These are phyloP conservation scores for Oryza coarctata DNA, from an alignment of 176 grass and related monocot species.

Conservation along the genomic window DNA sequence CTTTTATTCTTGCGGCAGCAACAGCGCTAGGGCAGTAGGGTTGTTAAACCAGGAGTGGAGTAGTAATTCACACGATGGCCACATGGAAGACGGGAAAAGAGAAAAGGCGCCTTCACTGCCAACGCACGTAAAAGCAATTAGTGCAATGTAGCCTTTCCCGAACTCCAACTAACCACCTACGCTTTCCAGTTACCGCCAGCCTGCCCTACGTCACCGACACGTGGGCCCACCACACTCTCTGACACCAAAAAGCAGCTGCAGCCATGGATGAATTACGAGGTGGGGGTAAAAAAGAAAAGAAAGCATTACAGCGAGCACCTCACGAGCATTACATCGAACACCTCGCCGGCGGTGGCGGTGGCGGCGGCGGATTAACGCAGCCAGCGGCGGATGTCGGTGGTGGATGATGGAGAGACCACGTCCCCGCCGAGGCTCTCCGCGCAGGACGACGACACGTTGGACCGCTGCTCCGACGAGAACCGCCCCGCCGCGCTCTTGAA, in stretches of 20 bases:
- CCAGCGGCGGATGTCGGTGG: conserved; percentile 79
- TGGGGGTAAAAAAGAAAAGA: background rate
- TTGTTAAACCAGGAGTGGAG: background rate
- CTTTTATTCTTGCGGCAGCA: background rate
- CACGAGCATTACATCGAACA: background rate
- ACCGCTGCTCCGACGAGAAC: conserved; percentile 72
- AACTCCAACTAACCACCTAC: conserved; percentile 6
- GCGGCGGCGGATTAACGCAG: conserved; percentile 43
- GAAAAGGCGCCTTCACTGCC: background rate
- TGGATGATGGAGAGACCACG: conserved; percentile 69
- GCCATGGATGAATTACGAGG: conserved; percentile 5
- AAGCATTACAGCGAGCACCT: background rate
- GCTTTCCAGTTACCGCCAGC: conserved; percentile 37
- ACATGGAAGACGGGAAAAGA: conserved; percentile 18
- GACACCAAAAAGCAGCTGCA: conserved; percentile 8
- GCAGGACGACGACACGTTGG: conserved; percentile 78
- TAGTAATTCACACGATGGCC: too few relatives aligned
- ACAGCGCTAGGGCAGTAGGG: background rate
- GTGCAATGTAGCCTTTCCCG: conserved; percentile 1
- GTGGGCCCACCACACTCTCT: background rate
- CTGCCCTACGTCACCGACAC: background rate
- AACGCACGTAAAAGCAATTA: conserved; percentile 1
- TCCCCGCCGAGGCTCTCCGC: conserved; percentile 77
- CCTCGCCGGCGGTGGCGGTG: background rate
- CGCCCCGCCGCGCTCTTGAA: conserved; percentile 84